Evolutionary conservation across 805 yeast genomes (phyloP), one percentile per base, ranked within the genome.

Genomic region (Starmerella tilneyi): DNA sequence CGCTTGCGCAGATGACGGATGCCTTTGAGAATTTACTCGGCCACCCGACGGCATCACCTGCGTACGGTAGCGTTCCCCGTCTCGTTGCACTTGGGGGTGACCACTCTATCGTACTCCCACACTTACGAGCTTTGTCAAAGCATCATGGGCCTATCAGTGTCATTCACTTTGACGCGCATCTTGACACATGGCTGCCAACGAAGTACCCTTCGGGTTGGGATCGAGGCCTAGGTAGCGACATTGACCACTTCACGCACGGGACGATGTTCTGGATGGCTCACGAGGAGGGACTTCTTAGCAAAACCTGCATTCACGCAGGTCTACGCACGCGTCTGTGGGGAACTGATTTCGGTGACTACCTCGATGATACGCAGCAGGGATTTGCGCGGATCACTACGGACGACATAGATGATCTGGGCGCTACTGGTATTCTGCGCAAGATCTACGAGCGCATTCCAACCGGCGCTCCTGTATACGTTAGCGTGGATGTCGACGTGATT

Each of bases 251-350:
- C 61, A 84, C 82, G 33, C 94, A 84, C 58, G 94, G 94, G 5
- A 78, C 92, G 6, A 81, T 84, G 88, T 68, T 84, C 30, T 83
- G 92, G 92, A 72, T 79, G 70, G 89, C 89, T 6, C 56, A 62
- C 15, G 69, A 79, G 47, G 94, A 84, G 58, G 86, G 83, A 0
- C 65, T 81, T 43, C 61, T 81, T 26, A 56, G 68, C 45, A 65
- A 75, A 26, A 63, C 73, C 41, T 81, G 83, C 56, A 68, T 81
- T 34, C 94, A 84, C 58, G 81, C 83, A 20, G 94, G 94, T 0
- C 63, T 83, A 38, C 72, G 94, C 55, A 81, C 94, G 1, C 74
- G 85, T 59, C 64, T 84, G 26, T 70, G 79, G 0, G 88, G 86
- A 11, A 61, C 63, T 12, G 75, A 64, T 42, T 73, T 65, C 63